Conservation (phyloP, 139 green algal species). For the Limnomonas spitsbergensis region DNA sequence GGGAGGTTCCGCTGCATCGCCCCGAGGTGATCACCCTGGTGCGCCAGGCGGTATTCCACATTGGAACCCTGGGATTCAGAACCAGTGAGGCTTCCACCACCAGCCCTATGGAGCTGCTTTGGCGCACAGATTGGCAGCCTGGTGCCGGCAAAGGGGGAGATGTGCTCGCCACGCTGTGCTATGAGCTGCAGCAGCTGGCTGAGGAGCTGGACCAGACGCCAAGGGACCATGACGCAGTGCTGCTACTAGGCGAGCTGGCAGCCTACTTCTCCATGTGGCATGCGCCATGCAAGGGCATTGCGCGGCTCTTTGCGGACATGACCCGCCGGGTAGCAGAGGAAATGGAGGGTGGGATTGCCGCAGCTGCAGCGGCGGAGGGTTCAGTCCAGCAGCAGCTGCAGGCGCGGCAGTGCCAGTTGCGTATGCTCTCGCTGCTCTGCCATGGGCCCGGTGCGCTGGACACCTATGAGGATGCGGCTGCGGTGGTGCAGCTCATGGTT, state of each 20-base stretch:
- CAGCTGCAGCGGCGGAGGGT: not conserved
- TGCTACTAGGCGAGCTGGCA: slow-evolving; percentile 44
- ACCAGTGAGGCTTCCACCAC: not conserved
- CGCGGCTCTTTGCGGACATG: slow-evolving; percentile 43
- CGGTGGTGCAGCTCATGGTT: slow-evolving; percentile 24
- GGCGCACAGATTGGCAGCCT: slow-evolving; percentile 8
- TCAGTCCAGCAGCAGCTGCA: slow-evolving; percentile 2
- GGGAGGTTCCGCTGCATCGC: not conserved
- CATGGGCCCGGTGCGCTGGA: not conserved
- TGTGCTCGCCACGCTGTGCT: slow-evolving; percentile 19
- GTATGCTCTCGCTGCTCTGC: slow-evolving; percentile 18
- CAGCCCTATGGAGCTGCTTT: not conserved
- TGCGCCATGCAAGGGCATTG: not conserved
- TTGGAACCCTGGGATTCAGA: slow-evolving; percentile 2
- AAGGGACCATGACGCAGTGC: slow-evolving; percentile 32
- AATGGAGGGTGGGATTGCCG: slow-evolving; percentile 18
- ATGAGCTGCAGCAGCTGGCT: slow-evolving; percentile 20
- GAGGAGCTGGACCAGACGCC: slow-evolving; percentile 34
- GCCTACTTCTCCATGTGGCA: slow-evolving; percentile 41
- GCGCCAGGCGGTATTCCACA: slow-evolving; percentile 1
- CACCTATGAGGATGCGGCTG: not conserved
- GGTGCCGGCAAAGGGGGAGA: not conserved
- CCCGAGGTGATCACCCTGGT: not conserved
- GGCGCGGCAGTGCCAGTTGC: slow-evolving; percentile 23
- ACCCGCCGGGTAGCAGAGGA: slow-evolving; percentile 30